These are phyloP conservation scores for Chalaropsis thielavioides DNA, from an alignment of 2,329 filamentous ascomycete species.

Conservation along the genomic window DNA sequence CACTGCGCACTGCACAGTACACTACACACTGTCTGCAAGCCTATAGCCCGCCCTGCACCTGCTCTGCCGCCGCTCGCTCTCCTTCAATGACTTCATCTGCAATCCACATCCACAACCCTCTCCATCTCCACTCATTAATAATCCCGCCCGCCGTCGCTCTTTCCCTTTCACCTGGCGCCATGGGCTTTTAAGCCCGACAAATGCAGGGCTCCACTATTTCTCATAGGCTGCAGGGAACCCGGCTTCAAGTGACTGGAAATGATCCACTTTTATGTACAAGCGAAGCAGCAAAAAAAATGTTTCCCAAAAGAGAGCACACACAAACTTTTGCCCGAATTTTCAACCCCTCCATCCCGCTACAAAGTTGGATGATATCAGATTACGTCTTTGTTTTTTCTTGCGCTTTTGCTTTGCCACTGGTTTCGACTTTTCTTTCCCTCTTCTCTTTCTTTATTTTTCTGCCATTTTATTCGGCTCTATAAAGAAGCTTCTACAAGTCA, in stretches of 20 bases:
- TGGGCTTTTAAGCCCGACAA: background rate
- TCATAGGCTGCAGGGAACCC: background rate
- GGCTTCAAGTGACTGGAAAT: background rate
- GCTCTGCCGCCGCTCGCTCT: background rate
- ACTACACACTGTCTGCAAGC: background rate
- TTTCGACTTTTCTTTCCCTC: background rate
- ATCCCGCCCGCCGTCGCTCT: background rate
- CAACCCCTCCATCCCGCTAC: conserved; percentile 13
- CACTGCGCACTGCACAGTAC: no score
- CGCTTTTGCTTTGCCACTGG: background rate
- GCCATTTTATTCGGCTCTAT: background rate
- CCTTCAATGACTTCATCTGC: background rate
- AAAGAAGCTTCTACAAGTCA: background rate
- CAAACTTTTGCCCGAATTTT: conserved; percentile 17
- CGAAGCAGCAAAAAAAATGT: conserved; percentile 9
- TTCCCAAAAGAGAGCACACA: conserved; percentile 11
- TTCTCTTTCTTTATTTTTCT: background rate
- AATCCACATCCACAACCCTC: background rate
- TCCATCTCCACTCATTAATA: background rate
- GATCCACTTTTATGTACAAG: background rate
- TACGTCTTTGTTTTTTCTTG: background rate
- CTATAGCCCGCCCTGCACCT: background rate
- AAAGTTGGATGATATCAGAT: conserved; percentile 11
- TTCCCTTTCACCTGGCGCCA: background rate
- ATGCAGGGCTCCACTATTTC: background rate